Base-by-base conservation (phyloP, 768 basidiomycete genomes). In the Galerina sulciceps region DNA sequence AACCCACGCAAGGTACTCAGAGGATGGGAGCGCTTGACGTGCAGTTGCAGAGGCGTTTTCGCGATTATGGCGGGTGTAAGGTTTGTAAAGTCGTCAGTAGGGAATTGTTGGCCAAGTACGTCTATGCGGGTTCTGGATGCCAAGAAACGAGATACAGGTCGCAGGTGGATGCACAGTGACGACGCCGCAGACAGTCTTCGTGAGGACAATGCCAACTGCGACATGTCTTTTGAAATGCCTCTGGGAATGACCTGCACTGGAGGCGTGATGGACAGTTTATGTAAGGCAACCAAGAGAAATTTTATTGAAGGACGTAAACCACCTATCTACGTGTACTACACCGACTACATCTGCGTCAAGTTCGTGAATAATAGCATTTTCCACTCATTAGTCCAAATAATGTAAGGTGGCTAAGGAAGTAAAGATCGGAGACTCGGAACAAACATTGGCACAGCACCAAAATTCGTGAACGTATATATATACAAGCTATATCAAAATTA, bases 41-140 rank as follows among this genome's bases (percentile, higher is more conserved):
- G 93, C 20, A 99, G 82, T 37, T 85, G 84, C 14, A 87, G 79
- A 10, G 87, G 81, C 38, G 96, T 76, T 73, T 95, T 96, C 46
- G 88, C 83, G 54, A 94, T 79, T 67, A 99, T 94, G 22, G 93
- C 80, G 20, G 91, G 83, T 1, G 95, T 90, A 40, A 93, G 82
- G 74, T 99, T 99, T 40, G 96, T 92, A 72, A 78, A 81, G 31
- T 78, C 73, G 77, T 99, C 97, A n/a, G 79, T 81, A 2, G 84
- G 79, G 75, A 95, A 92, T n/a, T 75, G 72, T 45, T 79, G 71
- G n/a, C 85, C 88, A 10, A 88, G 81, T 59, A 91, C 82, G 49
- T 80, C 76, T 45, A 89, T 54, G 53, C 70, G 67, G 17, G 42
- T 55, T 53, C 53, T 10, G 46, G 14, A 57, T 47, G 74, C 14